Evolutionary conservation across 768 basidiomycete genomes (phyloP).

Genomic region (Suillus subluteus): DNA sequence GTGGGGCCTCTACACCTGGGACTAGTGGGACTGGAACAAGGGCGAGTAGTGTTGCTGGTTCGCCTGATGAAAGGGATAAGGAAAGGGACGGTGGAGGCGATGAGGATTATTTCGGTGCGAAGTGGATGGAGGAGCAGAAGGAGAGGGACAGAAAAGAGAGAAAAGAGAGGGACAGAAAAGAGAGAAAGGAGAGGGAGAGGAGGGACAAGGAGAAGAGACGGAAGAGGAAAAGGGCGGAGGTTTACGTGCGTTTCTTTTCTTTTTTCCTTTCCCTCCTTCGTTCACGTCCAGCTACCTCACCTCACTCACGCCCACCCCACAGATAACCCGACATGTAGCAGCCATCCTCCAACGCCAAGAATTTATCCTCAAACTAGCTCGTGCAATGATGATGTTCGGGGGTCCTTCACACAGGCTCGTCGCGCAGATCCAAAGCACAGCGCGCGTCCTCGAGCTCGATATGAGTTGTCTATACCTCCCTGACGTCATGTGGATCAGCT

Average conservation of each 20-base stretch:
- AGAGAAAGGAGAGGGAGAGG: constrained; percentile 41
- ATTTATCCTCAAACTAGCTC: constrained; percentile 82
- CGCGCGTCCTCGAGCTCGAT: constrained; percentile 75
- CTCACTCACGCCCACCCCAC: constrained; percentile 1
- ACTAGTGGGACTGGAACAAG: constrained; percentile 26
- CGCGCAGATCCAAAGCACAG: constrained; percentile 80
- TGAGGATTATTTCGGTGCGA: constrained; percentile 34
- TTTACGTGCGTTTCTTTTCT: constrained; percentile 59
- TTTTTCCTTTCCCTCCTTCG: not conserved
- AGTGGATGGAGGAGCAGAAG: constrained; percentile 35
- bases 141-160: constrained; percentile 45
- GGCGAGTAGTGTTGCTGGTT: not conserved
- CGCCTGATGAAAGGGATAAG: not conserved
- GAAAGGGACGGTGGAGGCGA: not conserved
- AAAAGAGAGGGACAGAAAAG: constrained; percentile 47
- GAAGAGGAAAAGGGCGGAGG: constrained; percentile 73
- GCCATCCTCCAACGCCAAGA: constrained; percentile 81
- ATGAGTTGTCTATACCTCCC: constrained; percentile 76
- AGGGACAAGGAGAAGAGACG: constrained; percentile 44
- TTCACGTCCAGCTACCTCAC: not conserved
- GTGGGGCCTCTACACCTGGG: not conserved
- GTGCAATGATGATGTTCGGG: constrained; percentile 91
- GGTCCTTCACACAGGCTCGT: constrained; percentile 83
- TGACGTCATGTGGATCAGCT: constrained; percentile 78
- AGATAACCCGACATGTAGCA: constrained; percentile 86